Evolutionary conservation across 441 rosid species (phyloP), one percentile per base, ranked within the genome.

Genomic region (Isatis lusitanica): DNA sequence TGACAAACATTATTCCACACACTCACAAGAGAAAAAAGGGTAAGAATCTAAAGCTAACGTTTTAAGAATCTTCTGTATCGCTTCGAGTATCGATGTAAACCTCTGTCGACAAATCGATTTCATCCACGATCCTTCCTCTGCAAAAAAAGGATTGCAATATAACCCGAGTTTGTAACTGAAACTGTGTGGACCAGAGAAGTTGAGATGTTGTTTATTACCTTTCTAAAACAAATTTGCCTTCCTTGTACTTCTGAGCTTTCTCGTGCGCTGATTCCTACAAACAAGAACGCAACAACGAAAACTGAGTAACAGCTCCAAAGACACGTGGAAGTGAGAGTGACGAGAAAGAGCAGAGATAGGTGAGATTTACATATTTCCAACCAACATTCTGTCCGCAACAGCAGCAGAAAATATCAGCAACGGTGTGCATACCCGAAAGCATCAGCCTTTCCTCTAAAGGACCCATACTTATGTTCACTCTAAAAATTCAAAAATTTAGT

Each of bases 341-440:
- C 67, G 50, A 53, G 78, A 75, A 61, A 70, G 76, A 75, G 68
- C 65, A 53, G 53, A 70, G 68, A 44, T 36, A 47, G 31, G 59
- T 47, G 62, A 62, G 52, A 36, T 33, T 40, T 88, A 91, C 98
- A 28, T 91, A 94, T 94, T 94, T 94, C 98, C 98, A 91, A 78
- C 98, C 98, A 70, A 91, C 87, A 52, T 85, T 87, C 72, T 88
- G 94, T 73, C 97, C 97, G 52, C 97, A 94, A 38, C 86, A 85
- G 83, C 97, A 92, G 78, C 98, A 94, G 83, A 83, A 94, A 38
- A 86, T 79, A 75, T 94, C 98, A 17, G 90, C 90, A 36, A 92
- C 97, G 1, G 95, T 91, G 57, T 94, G 97, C 86, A 86, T 57
- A 61, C 98, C 94, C 1, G 97, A 86, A 38, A 87, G 84, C 96